These are phyloP conservation scores for Lophiostoma macrostomum DNA, from an alignment of 495 filamentous ascomycete species.

Conservation along the genomic window DNA sequence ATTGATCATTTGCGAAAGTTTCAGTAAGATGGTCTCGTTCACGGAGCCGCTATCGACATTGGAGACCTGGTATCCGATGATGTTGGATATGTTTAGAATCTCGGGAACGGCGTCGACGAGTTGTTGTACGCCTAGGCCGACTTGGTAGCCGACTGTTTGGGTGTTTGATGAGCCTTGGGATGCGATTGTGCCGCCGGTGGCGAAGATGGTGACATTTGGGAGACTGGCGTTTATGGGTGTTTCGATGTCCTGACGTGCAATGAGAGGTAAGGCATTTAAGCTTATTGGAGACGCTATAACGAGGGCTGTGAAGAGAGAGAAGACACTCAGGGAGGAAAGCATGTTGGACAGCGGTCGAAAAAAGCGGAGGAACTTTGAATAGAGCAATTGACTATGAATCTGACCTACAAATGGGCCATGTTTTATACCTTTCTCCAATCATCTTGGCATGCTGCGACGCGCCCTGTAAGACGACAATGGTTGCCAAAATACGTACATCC, in stretches of 20 bases:
- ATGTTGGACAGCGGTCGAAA: no score
- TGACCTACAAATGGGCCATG: not conserved
- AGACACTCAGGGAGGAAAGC: not conserved
- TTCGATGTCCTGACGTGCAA: constrained; percentile 31
- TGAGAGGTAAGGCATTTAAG: not conserved
- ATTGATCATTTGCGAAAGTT: constrained; percentile 45
- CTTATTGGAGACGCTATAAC: constrained; percentile 7
- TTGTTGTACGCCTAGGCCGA: constrained; percentile 45
- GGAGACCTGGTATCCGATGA: constrained; percentile 48
- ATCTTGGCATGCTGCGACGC: no score
- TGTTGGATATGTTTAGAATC: constrained; percentile 48
- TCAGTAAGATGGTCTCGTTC: constrained; percentile 45
- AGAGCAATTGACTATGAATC: not conserved
- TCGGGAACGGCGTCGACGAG: constrained; percentile 46
- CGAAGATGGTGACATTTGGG: constrained; percentile 52
- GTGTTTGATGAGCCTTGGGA: constrained; percentile 44
- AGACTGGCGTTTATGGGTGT: constrained; percentile 47
- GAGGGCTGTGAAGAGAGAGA: constrained; percentile 2
- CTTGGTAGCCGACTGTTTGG: constrained; percentile 48
- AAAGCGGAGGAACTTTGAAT: not conserved
- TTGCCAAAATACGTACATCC: no score
- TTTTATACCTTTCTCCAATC: not conserved
- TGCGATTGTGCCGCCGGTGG: constrained; percentile 53
- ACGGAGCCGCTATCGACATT: constrained; percentile 44
- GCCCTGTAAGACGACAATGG: no score